phyloP scores from a whole-genome alignment of 1,139 yeast species.

The Scheffersomyces quercinus region DNA sequence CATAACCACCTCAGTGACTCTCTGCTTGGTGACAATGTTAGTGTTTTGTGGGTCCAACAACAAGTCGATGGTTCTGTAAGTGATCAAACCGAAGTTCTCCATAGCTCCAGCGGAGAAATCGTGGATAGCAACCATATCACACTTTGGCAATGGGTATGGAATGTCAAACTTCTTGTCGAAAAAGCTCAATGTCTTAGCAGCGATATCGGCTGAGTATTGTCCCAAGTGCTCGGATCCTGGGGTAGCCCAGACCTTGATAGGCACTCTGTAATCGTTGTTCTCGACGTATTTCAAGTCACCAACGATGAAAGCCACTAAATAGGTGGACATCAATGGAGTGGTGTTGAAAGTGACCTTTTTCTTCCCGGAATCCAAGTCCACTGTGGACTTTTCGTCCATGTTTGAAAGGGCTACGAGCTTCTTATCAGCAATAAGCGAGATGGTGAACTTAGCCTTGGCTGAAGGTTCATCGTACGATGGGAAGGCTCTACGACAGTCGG shows the following conservation, averaged over 20 bases:
- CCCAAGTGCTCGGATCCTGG: slow-evolving; percentile 55
- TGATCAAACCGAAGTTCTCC: slow-evolving; percentile 63
- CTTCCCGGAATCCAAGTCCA: slow-evolving; percentile 42
- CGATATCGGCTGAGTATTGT: slow-evolving; percentile 48
- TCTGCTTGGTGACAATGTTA: slow-evolving; percentile 45
- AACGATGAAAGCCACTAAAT: slow-evolving; percentile 30
- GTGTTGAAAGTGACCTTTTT: slow-evolving; percentile 49
- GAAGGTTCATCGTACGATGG: slow-evolving; percentile 85
- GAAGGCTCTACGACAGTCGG: slow-evolving; percentile 82
- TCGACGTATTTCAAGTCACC: slow-evolving; percentile 37
- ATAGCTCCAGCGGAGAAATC: slow-evolving; percentile 62
- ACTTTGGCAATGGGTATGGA: slow-evolving; percentile 60
- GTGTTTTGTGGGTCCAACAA: slow-evolving; percentile 48
- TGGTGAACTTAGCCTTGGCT: slow-evolving; percentile 70
- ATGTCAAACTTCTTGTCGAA: slow-evolving; percentile 54
- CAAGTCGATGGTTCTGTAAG: slow-evolving; percentile 56
- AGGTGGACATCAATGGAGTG: slow-evolving; percentile 21
- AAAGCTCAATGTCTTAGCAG: slow-evolving; percentile 53
- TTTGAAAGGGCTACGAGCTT: slow-evolving; percentile 71
- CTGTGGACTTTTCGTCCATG: slow-evolving; percentile 66
- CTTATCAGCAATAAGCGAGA: slow-evolving; percentile 60
- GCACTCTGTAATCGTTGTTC: slow-evolving; percentile 32
- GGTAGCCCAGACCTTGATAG: slow-evolving; percentile 56
- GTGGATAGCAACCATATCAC: slow-evolving; percentile 59
- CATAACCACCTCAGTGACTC: slow-evolving; percentile 59